A percentile compares a stretch with the other conserved stretches of the same genome.
Conservation (phyloP, 805 yeast genomes). For the Debaryomyces prosopidis region DNA sequence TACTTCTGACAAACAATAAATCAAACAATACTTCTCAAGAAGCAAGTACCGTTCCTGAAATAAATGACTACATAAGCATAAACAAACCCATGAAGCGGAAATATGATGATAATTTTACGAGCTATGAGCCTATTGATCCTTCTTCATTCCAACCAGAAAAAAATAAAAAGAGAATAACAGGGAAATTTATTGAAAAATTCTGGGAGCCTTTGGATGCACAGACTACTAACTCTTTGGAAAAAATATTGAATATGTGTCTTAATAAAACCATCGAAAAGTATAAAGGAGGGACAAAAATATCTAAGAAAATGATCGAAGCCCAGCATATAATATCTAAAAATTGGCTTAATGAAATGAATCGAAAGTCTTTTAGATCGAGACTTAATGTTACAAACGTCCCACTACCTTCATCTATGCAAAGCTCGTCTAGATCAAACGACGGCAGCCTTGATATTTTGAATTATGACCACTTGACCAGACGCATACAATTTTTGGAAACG, state of each 20-base stretch:
- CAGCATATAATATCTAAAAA: conserved; percentile 21
- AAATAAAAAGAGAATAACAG: conserved; percentile 18
- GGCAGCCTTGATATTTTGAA: conserved; percentile 18
- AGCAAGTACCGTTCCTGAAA: too few relatives aligned
- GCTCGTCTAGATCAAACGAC: conserved; percentile 12
- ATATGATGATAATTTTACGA: background rate
- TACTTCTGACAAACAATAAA: too few relatives aligned
- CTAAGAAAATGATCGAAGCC: conserved; percentile 19
- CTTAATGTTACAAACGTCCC: conserved; percentile 29
- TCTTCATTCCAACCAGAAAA: conserved; percentile 8
- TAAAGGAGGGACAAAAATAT: conserved; percentile 5
- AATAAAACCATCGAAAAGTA: conserved; percentile 25
- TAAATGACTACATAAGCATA: background rate
- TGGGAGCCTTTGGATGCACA: conserved; percentile 29
- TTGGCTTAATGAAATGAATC: conserved; percentile 22
- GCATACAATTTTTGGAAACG: conserved; percentile 32
- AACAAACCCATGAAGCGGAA: background rate
- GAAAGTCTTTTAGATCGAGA: conserved; percentile 25
- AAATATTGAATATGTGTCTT: conserved; percentile 26
- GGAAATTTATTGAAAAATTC: conserved; percentile 24
- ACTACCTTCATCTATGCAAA: conserved; percentile 22
- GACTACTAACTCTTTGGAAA: conserved; percentile 16
- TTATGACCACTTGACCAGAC: conserved; percentile 24
- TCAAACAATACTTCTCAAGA: too few relatives aligned
- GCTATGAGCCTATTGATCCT: conserved; percentile 10